Evolutionary conservation across 768 basidiomycete genomes (phyloP), one percentile per base, ranked within the genome.

Genomic region (Pleurotus sapidus): DNA sequence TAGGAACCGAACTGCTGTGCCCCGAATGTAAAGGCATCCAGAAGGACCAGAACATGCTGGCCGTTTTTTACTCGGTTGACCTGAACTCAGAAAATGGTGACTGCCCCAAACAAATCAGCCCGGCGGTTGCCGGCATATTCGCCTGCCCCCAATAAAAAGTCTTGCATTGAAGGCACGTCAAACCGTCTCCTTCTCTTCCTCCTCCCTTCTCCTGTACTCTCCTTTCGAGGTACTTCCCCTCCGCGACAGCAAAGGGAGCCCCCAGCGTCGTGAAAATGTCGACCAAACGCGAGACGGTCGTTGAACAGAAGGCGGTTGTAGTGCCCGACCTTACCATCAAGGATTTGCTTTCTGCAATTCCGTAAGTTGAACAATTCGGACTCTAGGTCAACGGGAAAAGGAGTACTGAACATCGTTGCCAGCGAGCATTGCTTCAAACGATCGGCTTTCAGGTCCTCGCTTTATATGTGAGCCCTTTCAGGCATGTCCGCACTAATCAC

Each of bases 401-500:
- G 30, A 34, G n/a, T 64, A 47, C 27, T 24, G 24, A 18, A 55
- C 53, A 38, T 54, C 54, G 55, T 56, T 57, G 25, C 60, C 9
- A 92, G 91, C 12, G 62, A 88, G 7, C 93, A 93, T 72, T 98
- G 96, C 77, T 93, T 87, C 74, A 79, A 95, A 77, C 90, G 96
- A 59, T 95, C 93, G 0, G 90, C 93, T 3, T 60, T 95, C 64
- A 81, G 78, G 68, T 94, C 93, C 3, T 86, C 84, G 1, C 58
- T 80, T 51, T 94, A 97, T 70, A 76, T 96, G 91, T 91, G 70
- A 58, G 86, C 70, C 24, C 5, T 42, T 53, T 23, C 42, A 48
- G 15, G n/a, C 48, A 9, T 7, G 23, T 11, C 23, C 20, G 25
- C 14, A 45, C 17, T 51, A 50, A 37, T 46, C 46, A 11, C 51